A percentile compares a stretch with the other conserved stretches of the same genome.
phyloP scores from a whole-genome alignment of 768 basidiomycete genomes.

The Austroboletus eburneus region DNA sequence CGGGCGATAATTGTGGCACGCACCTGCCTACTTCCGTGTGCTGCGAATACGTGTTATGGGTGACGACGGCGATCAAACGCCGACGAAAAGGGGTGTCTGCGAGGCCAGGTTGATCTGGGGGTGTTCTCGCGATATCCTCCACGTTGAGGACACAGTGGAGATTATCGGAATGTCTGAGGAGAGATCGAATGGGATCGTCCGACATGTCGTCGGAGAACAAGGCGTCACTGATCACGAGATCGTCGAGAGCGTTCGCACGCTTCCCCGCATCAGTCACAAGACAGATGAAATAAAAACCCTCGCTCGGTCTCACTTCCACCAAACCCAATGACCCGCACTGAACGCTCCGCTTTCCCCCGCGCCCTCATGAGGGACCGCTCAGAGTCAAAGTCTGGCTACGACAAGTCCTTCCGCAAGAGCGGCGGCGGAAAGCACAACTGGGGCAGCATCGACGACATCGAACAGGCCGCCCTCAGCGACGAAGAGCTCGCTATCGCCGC shows the following conservation, averaged over 20 bases:
- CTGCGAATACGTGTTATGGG: slow-evolving; percentile 41
- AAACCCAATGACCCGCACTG: slow-evolving; percentile 72
- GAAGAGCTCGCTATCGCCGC: slow-evolving; percentile 45
- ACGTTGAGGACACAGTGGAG: slow-evolving; percentile 43
- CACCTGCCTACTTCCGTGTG: slow-evolving; percentile 55
- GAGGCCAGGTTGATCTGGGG: background rate
- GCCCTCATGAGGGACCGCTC: slow-evolving; percentile 76
- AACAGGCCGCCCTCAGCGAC: slow-evolving; percentile 55
- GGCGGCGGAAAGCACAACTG: slow-evolving; percentile 85
- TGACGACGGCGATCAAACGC: slow-evolving; percentile 42
- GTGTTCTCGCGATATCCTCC: slow-evolving; percentile 14
- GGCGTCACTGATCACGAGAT: too few relatives aligned
- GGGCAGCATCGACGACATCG: slow-evolving; percentile 69
- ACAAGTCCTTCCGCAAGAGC: slow-evolving; percentile 68
- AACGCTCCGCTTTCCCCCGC: slow-evolving; percentile 64
- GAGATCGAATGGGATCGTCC: slow-evolving; percentile 13
- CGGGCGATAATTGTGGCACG: slow-evolving; percentile 9
- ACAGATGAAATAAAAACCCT: too few relatives aligned
- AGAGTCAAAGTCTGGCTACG: slow-evolving; percentile 71
- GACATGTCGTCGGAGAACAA: too few relatives aligned
- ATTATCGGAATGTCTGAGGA: slow-evolving; percentile 42
- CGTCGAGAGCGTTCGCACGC: slow-evolving; percentile 21
- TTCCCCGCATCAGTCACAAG: slow-evolving; percentile 31
- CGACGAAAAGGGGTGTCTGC: background rate
- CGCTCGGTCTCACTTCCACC: too few relatives aligned